Conservation (phyloP, 345 rosid species). For the Boechera divaricarpa region DNA sequence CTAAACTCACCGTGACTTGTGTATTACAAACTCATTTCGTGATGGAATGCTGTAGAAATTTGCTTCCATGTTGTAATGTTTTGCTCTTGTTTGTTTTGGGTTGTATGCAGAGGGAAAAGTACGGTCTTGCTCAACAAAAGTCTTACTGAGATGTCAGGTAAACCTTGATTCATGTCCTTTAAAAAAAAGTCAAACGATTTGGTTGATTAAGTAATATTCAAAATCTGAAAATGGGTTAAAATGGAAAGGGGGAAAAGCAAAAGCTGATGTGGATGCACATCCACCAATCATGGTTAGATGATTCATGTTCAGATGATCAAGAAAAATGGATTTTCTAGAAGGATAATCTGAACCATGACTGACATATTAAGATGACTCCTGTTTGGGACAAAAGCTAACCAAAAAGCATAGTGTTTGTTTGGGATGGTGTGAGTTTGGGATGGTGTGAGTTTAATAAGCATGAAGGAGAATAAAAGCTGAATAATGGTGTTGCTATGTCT, state of each 20-base stretch:
- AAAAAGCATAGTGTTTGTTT: slow-evolving; percentile 29
- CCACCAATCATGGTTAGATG: slow-evolving; percentile 43
- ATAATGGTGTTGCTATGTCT: slow-evolving; percentile 9
- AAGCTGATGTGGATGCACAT: slow-evolving; percentile 44
- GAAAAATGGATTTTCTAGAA: slow-evolving; percentile 41
- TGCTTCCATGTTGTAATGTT: slow-evolving; percentile 18
- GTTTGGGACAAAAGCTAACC: slow-evolving; percentile 37
- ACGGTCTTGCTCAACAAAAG: slow-evolving; percentile 40
- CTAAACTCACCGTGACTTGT: not conserved
- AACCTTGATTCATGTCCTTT: slow-evolving; percentile 20
- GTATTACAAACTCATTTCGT: not conserved
- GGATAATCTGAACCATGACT: slow-evolving; percentile 15
- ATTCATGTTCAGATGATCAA: slow-evolving; percentile 36
- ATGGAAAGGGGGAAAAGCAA: slow-evolving; percentile 41
- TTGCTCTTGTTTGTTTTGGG: slow-evolving; percentile 8
- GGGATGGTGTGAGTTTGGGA: slow-evolving; percentile 14
- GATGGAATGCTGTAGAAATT: not conserved
- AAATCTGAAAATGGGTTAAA: slow-evolving; percentile 24
- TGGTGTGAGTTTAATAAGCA: slow-evolving; percentile 14
- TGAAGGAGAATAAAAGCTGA: not conserved
- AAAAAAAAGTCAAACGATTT: not conserved
- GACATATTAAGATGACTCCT: slow-evolving; percentile 36
- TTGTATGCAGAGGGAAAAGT: slow-evolving; percentile 39
- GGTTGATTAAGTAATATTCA: not conserved
- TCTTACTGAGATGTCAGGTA: slow-evolving; percentile 40